Conservation (phyloP, 2,329 filamentous ascomycete species). For the Neopestalotiopsis rosae region DNA sequence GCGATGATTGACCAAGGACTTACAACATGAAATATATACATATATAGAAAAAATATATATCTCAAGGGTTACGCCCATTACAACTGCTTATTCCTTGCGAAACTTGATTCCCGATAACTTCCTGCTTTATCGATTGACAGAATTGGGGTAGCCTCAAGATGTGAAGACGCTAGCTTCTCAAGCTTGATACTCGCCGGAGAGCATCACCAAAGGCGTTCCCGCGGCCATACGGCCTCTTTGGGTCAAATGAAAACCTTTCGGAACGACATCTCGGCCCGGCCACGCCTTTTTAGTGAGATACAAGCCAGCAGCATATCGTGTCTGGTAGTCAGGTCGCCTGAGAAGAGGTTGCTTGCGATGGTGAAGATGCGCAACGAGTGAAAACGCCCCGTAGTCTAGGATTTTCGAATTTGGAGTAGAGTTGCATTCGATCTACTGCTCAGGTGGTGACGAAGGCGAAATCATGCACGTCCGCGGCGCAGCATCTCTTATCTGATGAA, state of each 20-base stretch:
- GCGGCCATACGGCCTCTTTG: too few species aligned
- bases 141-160: too few species aligned
- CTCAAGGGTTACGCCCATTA: too few species aligned
- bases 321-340: not conserved
- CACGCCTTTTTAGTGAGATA: not conserved
- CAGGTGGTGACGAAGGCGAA: constrained; percentile 2
- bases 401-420: not conserved
- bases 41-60: too few species aligned
- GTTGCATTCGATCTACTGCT: not conserved
- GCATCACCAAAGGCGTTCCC: too few species aligned
- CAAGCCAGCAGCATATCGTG: not conserved
- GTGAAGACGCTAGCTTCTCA: too few species aligned
- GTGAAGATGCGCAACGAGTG: not conserved
- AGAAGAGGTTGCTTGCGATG: not conserved
- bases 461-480: not conserved
- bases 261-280: not conserved
- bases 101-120: too few species aligned
- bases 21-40: too few species aligned
- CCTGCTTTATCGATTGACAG: too few species aligned
- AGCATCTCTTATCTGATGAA: not conserved
- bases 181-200: too few species aligned
- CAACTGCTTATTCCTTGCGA: too few species aligned
- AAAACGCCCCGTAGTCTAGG: not conserved
- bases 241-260: not conserved
- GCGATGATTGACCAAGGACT: too few species aligned